A percentile compares a stretch with the other conserved stretches of the same genome.
Conservation (phyloP, 2,329 filamentous ascomycete genomes). For the Geoglossum cookeanum region DNA sequence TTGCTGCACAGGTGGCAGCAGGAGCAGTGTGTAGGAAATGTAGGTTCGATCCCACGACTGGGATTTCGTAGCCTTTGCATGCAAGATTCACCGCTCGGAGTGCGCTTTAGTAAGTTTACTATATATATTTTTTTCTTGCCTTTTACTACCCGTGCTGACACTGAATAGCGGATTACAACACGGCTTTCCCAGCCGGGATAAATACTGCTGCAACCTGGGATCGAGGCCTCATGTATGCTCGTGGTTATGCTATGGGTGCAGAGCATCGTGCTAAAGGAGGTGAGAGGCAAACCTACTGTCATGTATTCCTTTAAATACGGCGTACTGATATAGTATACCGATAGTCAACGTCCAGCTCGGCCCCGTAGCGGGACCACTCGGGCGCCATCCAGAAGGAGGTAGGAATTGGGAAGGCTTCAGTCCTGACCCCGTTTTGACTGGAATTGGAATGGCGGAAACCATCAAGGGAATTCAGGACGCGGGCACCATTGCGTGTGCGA, state of each 20-base stretch:
- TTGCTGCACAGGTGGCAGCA: slow-evolving; percentile 35
- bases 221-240: slow-evolving; percentile 45
- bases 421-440: slow-evolving; percentile 37
- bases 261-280: slow-evolving; percentile 55
- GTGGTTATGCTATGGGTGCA: slow-evolving; percentile 53
- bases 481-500: slow-evolving; percentile 67
- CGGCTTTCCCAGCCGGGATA: slow-evolving; percentile 61
- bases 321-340: background rate
- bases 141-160: no score
- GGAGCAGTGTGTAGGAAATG: slow-evolving; percentile 60
- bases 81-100: slow-evolving; percentile 68
- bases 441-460: slow-evolving; percentile 50
- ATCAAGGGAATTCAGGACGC: slow-evolving; percentile 65
- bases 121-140: background rate
- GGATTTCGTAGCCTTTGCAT: slow-evolving; percentile 59
- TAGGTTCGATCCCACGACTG: slow-evolving; percentile 47
- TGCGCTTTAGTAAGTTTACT: slow-evolving; percentile 38
- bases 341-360: slow-evolving; percentile 51
- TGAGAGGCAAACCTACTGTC: background rate
- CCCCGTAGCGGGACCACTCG: slow-evolving; percentile 56
- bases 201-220: slow-evolving; percentile 75
- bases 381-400: slow-evolving; percentile 46
- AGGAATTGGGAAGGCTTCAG: slow-evolving; percentile 49
- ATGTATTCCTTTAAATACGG: background rate
- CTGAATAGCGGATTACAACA: slow-evolving; percentile 50